Percentiles rank a stretch among this genome's conserved stretches.
Evolutionary conservation across 805 yeast species (phyloP).

Genomic region (Jamesozyma jinghongensis): DNA sequence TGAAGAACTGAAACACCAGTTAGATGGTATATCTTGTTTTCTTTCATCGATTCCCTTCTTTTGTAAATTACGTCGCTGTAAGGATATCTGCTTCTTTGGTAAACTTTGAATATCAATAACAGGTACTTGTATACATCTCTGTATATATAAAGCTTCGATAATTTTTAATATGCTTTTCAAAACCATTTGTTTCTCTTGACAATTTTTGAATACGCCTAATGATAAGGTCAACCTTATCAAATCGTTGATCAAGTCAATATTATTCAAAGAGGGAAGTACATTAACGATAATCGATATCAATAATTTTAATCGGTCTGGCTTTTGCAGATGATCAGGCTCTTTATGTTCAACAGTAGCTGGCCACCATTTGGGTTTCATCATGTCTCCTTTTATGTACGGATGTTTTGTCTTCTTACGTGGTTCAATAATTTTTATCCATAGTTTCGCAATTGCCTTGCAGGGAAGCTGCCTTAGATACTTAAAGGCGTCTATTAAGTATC

Average conservation of each 20-base stretch:
- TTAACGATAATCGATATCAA: conserved; percentile 33
- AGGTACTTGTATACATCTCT: neutral
- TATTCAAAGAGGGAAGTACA: conserved; percentile 12
- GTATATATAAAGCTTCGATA: neutral
- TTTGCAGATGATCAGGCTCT: conserved; percentile 68
- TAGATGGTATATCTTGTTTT: too few relatives aligned
- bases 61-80: too few relatives aligned
- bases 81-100: neutral
- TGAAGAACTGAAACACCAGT: too few relatives aligned
- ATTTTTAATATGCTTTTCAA: conserved; percentile 14
- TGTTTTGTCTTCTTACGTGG: conserved; percentile 54
- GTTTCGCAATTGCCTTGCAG: conserved; percentile 56
- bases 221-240: conserved; percentile 12
- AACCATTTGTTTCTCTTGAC: conserved; percentile 8
- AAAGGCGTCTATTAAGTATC: conserved; percentile 18
- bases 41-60: too few relatives aligned
- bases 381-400: conserved; percentile 51
- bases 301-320: conserved; percentile 44
- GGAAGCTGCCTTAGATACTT: conserved; percentile 40
- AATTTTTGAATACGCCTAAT: conserved; percentile 12
- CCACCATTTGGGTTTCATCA: conserved; percentile 62
- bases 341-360: conserved; percentile 48
- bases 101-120: neutral
- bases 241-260: conserved; percentile 10
- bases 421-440: conserved; percentile 57